Evolutionary conservation across 257 asterid genomes (phyloP), one percentile per base, ranked within the genome.

Genomic region (Agastache rugosa): DNA sequence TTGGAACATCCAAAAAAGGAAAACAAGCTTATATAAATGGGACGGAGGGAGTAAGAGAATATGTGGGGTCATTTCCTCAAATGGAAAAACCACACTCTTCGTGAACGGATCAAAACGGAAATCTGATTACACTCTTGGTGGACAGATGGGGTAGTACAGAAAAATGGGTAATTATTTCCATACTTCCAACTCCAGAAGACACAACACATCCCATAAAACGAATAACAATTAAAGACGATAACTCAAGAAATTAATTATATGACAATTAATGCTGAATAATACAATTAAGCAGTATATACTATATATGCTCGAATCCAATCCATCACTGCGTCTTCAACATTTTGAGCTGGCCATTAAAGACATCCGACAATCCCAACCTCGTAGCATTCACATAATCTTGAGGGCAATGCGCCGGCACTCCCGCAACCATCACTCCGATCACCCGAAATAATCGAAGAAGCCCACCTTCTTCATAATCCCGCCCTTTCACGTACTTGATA

Each of bases 331-430:
- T 15, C 75, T 79, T 82, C 55, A 72, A 11, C 11, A 41, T 11
- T 63, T 81, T 84, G 34, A 29, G 34, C 22, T 47, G 15, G 10
- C 19, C 69, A 6, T 76, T 37, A 58, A 69, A 86, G 0, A 81
- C 84, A 0, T 76, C 41, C 8, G 84, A 22, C 17, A 82, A 58
- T 65, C 84, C 90, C 79, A 88, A 69, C 68, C 85, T 74, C 3
- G 79, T 82, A 10, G 85, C 31, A 66, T 85, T 86, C 2, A 83
- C 87, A 71, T 88, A 88, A 67, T 88, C 94, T 22, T 81, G 86
- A 37, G 85, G 82, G 55, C 71, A 79, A 68, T 88, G 93, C 6
- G 78, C 88, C 1, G 91, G 86, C 25, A 84, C 14, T 0, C 93
- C 88, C 0, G 91, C 83, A 4, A 68, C 9, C 6, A 83, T 8